These are phyloP conservation scores for Hydrangea macrophylla DNA, from an alignment of 148 eudicot species.

Conservation along the genomic window DNA sequence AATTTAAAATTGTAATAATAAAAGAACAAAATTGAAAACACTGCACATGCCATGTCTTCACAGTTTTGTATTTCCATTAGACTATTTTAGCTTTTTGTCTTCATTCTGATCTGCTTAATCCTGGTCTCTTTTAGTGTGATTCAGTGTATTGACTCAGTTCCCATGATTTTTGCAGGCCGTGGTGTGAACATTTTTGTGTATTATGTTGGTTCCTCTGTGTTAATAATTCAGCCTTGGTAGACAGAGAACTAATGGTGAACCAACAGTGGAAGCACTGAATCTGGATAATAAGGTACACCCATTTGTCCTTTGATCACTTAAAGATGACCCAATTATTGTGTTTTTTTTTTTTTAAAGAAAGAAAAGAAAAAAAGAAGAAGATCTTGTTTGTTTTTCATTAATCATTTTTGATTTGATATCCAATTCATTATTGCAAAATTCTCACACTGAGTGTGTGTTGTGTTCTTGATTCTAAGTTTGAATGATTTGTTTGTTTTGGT, in stretches of 20 bases:
- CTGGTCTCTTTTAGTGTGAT: background rate
- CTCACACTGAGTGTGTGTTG: background rate
- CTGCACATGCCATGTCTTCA: conserved; percentile 31
- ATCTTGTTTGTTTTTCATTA: conserved; percentile 13
- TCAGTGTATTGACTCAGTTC: conserved; percentile 18
- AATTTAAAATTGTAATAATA: background rate
- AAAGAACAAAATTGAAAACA: conserved; percentile 19
- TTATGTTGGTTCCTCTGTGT: conserved; percentile 17
- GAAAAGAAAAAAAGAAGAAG: no score
- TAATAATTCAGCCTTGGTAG: conserved; percentile 26
- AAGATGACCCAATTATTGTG: conserved; percentile 19
- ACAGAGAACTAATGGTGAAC: conserved; percentile 53
- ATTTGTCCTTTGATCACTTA: conserved; percentile 20
- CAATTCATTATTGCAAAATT: background rate
- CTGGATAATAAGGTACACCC: conserved; percentile 57
- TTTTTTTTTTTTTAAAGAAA: conserved; percentile 2
- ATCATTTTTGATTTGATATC: conserved; percentile 15
- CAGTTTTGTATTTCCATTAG: conserved; percentile 14
- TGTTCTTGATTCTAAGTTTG: conserved; percentile 18
- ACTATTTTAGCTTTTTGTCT: conserved; percentile 32
- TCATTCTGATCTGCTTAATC: conserved; percentile 19
- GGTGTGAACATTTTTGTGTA: conserved; percentile 3
- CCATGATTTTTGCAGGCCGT: conserved; percentile 25
- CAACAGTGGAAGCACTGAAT: conserved; percentile 47
- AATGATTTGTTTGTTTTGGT: background rate